Conservation (phyloP, 148 eudicot genomes). For the Rhododendron ferrugineum region DNA sequence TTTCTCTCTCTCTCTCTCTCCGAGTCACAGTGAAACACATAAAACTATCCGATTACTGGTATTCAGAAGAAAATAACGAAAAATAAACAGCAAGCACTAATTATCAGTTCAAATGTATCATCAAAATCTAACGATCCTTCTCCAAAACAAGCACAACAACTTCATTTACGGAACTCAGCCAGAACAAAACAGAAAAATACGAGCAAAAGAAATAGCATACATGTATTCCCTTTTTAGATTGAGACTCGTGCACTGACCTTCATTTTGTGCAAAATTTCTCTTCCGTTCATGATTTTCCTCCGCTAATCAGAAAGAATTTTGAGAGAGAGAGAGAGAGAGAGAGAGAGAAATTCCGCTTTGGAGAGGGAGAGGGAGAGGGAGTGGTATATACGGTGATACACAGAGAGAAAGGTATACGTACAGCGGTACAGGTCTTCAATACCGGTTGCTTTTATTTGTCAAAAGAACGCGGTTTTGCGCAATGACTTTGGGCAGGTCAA, state of each 20-base stretch:
- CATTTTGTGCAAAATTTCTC: constrained; percentile 46
- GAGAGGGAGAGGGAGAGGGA: background rate
- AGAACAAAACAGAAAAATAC: background rate
- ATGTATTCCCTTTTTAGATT: background rate
- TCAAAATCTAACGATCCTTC: background rate
- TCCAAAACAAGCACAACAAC: background rate
- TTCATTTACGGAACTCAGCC: background rate
- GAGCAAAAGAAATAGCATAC: background rate
- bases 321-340: background rate
- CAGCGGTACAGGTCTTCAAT: background rate
- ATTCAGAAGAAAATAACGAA: background rate
- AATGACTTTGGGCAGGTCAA: background rate
- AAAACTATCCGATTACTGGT: background rate
- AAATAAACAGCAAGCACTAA: background rate
- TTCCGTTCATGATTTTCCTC: constrained; percentile 31
- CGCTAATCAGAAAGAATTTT: background rate
- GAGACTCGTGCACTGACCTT: constrained; percentile 22
- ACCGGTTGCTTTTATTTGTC: background rate
- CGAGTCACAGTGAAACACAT: background rate
- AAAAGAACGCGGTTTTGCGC: background rate
- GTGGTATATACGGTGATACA: background rate
- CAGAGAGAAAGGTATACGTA: background rate
- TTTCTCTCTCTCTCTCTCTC: background rate
- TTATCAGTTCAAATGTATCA: background rate
- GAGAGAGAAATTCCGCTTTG: background rate